Base-by-base conservation (phyloP, 495 filamentous ascomycete species). In the Neurospora pannonica region DNA sequence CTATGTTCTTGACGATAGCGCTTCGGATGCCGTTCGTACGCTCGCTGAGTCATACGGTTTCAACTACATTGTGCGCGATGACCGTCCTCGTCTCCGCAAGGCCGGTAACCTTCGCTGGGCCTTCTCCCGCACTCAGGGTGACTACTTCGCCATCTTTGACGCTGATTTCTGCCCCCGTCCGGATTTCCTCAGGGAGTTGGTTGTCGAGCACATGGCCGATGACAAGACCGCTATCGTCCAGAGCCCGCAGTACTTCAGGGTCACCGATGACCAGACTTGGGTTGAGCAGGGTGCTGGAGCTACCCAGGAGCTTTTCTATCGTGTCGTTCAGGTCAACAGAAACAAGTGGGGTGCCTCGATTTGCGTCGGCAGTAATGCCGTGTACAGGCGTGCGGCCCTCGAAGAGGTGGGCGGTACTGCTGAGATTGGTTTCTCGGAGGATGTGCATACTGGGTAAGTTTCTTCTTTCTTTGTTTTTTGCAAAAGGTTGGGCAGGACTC, bases 121-220 rank as follows among this genome's bases (percentile, higher is more conserved):
- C 4, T 81, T 81, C 42, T 19, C 77, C 0, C 73, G 79, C 10
- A 81, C 79, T 3, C 11, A 73, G 19, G 78, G 79, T 13, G 78
- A 81, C 38, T 81, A 67, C 75, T 81, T 81, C 38, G 73, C 78
- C 60, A 81, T 81, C n/a, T 81, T 81, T n/a, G 79, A 81, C 40
- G 79, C 79, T 24, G 79, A 81, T 48, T 81, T 81, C 40, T 81
- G 79, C 42, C 79, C 79, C 2, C 77, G 79, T 2, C 77, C 74
- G 3, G 79, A 81, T 31, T 81, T 81, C 36, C 62, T 81, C 10
- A 34, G 72, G 3, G 79, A 81, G 74, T 62, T 80, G 3, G 75
- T 81, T 1, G 79, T 81, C 3, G 77, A 80, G 75, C 79, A 81
- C 71, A 46, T 81, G 70, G 79, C 77, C 11, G 79, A 81, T 34